Conservation (phyloP, 2,329 filamentous ascomycete species). For the Claviceps sp. region DNA sequence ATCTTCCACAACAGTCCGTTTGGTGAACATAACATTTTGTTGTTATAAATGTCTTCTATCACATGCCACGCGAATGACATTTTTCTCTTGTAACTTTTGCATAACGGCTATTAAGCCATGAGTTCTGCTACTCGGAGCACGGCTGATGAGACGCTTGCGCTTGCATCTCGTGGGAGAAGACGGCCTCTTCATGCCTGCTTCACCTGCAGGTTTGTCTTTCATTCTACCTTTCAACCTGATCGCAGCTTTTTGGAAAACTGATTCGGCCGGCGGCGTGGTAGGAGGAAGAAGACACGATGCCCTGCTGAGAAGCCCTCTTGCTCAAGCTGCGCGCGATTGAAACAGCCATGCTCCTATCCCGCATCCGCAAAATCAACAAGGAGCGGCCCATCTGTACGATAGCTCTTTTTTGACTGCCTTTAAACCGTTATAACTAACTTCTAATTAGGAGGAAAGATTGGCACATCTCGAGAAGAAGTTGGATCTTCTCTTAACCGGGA, state of each 20-base stretch:
- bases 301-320: slow-evolving; percentile 38
- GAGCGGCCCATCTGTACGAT: slow-evolving; percentile 30
- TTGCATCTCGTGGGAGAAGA: slow-evolving; percentile 20
- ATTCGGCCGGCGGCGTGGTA: slow-evolving; percentile 2
- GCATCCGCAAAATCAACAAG: slow-evolving; percentile 22
- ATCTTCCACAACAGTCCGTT: no score
- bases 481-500: slow-evolving; percentile 33
- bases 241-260: not conserved
- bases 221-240: not conserved
- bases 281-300: slow-evolving; percentile 37
- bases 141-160: slow-evolving; percentile 15
- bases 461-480: slow-evolving; percentile 38
- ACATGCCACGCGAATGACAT: no score
- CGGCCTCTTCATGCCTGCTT: slow-evolving; percentile 30
- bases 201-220: slow-evolving; percentile 30
- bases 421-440: not conserved
- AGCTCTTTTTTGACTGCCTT: no score
- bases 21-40: no score
- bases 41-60: no score
- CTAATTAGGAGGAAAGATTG: slow-evolving; percentile 32
- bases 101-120: not conserved
- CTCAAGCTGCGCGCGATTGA: slow-evolving; percentile 35
- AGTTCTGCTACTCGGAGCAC: slow-evolving; percentile 16
- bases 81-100: no score
- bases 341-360: slow-evolving; percentile 33